Evolutionary conservation across 176 grass and related monocot genomes (phyloP).

Genomic region (Oryza coarctata): DNA sequence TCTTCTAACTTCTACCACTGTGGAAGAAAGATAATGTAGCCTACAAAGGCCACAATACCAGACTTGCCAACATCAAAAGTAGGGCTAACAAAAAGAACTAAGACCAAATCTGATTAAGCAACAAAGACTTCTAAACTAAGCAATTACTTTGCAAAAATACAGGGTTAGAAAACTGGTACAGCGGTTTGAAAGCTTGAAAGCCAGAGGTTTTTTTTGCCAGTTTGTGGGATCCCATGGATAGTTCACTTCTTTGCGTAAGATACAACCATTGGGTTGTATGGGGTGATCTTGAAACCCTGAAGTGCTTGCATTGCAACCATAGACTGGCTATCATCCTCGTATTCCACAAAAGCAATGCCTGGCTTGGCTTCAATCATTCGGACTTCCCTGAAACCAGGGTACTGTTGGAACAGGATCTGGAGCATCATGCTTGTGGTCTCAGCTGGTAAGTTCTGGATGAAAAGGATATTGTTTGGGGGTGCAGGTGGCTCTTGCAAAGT

Average conservation of each 20-base stretch:
- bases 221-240: not conserved
- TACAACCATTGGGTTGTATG: conserved; percentile 81
- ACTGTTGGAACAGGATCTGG: conserved; percentile 95
- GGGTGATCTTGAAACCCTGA: conserved; percentile 94
- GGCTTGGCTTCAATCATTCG: conserved; percentile 91
- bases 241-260: conserved; percentile 88
- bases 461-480: conserved; percentile 91
- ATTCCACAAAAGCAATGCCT: conserved; percentile 95
- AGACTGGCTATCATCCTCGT: conserved; percentile 73
- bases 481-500: conserved; percentile 51
- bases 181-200: conserved; percentile 6
- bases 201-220: not conserved
- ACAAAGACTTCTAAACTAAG: conserved; percentile 30
- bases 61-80: conserved; percentile 35
- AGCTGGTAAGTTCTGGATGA: conserved; percentile 85
- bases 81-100: conserved; percentile 8
- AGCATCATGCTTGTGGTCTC: conserved; percentile 92
- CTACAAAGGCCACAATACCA: conserved; percentile 40
- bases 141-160: conserved; percentile 37
- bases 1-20: conserved; percentile 34
- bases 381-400: conserved; percentile 92
- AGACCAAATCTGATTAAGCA: conserved; percentile 37
- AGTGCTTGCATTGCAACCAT: conserved; percentile 87
- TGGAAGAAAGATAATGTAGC: conserved; percentile 28
- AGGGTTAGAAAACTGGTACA: conserved; percentile 24